Percentiles rank a stretch among this genome's conserved stretches.
These are phyloP conservation scores for Porphyra umbilicalis DNA, from an alignment of 31 red algal species.

Conservation along the genomic window DNA sequence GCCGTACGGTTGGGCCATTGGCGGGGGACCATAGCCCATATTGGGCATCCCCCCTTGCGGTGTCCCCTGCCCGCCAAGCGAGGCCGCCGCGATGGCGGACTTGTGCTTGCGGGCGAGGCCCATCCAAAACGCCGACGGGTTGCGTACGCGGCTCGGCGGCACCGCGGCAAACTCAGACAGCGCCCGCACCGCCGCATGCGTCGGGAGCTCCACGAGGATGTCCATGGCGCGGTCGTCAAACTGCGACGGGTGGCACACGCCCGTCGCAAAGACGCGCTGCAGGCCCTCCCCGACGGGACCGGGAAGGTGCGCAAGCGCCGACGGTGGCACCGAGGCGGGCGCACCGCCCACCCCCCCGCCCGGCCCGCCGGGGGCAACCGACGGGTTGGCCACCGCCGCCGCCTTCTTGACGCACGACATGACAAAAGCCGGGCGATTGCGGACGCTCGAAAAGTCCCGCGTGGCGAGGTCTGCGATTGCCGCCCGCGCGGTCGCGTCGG, in stretches of 20 bases:
- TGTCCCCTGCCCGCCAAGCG: neutral
- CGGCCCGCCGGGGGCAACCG: neutral
- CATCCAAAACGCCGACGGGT: conserved; percentile 92
- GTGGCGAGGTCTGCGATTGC: conserved; percentile 54
- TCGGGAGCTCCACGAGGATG: conserved; percentile 66
- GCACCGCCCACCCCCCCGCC: conserved; percentile 5
- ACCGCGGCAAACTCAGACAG: conserved; percentile 85
- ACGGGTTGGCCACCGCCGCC: conserved; percentile 17
- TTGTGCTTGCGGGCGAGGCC: conserved; percentile 74
- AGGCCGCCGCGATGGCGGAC: neutral
- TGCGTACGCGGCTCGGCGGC: conserved; percentile 68
- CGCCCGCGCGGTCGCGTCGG: conserved; percentile 43
- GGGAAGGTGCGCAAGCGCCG: conserved; percentile 73
- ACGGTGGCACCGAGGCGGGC: conserved; percentile 57
- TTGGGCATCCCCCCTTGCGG: neutral
- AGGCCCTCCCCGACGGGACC: conserved; percentile 58
- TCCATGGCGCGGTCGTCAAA: conserved; percentile 95
- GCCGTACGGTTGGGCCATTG: neutral
- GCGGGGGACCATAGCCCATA: conserved; percentile 7
- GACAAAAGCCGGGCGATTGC: conserved; percentile 73
- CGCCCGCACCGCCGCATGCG: conserved; percentile 67
- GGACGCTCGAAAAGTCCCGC: conserved; percentile 63
- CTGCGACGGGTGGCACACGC: conserved; percentile 81
- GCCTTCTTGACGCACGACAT: conserved; percentile 66
- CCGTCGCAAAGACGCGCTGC: conserved; percentile 68